Evolutionary conservation across 176 grass and related monocot genomes (phyloP), one percentile per base, ranked within the genome.

Genomic region (Luzula sylvatica): DNA sequence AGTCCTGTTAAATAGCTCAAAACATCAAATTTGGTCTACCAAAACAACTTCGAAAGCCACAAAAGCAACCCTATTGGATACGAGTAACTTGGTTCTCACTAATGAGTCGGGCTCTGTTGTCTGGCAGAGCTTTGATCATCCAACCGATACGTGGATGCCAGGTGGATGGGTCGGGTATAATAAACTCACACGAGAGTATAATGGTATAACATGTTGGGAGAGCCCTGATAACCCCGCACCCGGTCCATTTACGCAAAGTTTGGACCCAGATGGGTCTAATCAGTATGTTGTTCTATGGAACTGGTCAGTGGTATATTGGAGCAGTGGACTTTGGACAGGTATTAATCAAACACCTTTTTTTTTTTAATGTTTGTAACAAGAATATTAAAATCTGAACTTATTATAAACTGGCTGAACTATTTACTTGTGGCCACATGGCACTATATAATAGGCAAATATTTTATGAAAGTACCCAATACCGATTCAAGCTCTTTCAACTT

Each of bases 121-220:
- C 11, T 79, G 76, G 68, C 76, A 79, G 39, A 69, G 73, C 46
- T 50, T 61, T 3, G 65, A 69, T 16, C 46, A 69, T 25, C 65
- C 65, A 16, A 68, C 61, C 7, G 30, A 79, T 42, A 67, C 69
- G 2, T 29, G 17, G 39, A 49, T 79, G 8, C 30, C 61, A 1
- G 68, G 53, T 1, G 39, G 20, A 25, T 72, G 59, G 62, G 8
- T 79, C 25, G 69, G 68, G 7, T 7, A 41, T 40, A 72, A 72
- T 32, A 66, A 66, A 25, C 5, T 41, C 3, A 72, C 75, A 7
- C 45, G 61, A 21, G 52, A 9, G 23, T 25, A 42, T 3, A 14
- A n/a, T 8, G 38, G 52, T 11, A 30, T 72, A 13, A 24, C 61
- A 13, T 50, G 52, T 22, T 79, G 75, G 68, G 71, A 69, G 46